phyloP scores from a whole-genome alignment of 192 early-diverging fungal species.

The Dissophora globulifera region DNA sequence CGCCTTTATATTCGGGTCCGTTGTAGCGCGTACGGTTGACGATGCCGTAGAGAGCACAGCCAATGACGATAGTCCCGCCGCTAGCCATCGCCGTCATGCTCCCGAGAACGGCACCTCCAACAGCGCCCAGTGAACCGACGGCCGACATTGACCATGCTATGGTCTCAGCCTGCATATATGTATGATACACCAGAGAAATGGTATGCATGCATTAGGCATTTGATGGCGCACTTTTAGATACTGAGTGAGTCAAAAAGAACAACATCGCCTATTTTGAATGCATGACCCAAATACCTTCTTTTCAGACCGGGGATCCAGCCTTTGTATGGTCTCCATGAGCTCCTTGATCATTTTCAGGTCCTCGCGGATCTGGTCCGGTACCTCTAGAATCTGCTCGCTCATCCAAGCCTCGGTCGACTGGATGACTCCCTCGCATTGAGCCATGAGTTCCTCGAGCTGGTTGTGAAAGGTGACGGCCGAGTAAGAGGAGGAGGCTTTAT shows the following conservation, averaged over 20 bases:
- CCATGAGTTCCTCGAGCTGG: constrained; percentile 57
- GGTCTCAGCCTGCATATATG: constrained; percentile 43
- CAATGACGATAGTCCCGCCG: constrained; percentile 50
- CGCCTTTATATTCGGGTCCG: constrained; percentile 50
- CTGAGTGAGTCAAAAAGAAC: too few species aligned
- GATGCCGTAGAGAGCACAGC: constrained; percentile 52
- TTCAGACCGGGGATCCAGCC: constrained; percentile 58
- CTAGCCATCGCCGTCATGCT: constrained; percentile 56
- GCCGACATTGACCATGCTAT: constrained; percentile 58
- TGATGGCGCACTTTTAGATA: too few species aligned
- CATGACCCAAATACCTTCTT: constrained; percentile 33
- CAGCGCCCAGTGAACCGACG: constrained; percentile 55
- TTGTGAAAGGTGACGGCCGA: constrained; percentile 60
- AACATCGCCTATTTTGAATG: too few species aligned
- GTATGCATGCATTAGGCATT: too few species aligned
- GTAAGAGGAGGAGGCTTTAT: constrained; percentile 53
- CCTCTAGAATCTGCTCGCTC: constrained; percentile 52
- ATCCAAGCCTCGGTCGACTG: constrained; percentile 62
- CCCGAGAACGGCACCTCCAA: constrained; percentile 56
- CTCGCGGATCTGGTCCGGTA: constrained; percentile 49
- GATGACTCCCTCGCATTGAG: constrained; percentile 53
- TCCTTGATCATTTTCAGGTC: constrained; percentile 54
- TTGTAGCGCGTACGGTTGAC: constrained; percentile 35
- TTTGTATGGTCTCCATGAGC: constrained; percentile 48
- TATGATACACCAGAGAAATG: too few species aligned